Conservation (phyloP, 2,329 filamentous ascomycete genomes). For the Botrytis pseudocinerea region DNA sequence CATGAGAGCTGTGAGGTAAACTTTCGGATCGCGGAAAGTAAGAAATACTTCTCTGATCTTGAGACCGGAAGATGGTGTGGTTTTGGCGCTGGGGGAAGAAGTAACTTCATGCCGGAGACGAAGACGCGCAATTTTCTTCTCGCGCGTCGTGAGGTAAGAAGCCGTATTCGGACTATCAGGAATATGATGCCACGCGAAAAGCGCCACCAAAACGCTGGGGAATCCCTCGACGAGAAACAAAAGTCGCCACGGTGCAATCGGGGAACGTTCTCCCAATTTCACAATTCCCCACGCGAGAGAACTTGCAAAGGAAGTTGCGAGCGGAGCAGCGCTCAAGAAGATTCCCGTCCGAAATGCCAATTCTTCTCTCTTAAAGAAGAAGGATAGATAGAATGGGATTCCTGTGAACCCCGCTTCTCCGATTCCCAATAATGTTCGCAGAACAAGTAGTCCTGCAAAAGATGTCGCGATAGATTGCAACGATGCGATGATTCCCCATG, state of each 20-base stretch:
- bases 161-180: constrained; percentile 74
- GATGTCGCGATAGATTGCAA: constrained; percentile 67
- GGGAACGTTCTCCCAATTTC: constrained; percentile 61
- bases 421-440: constrained; percentile 60
- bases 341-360: constrained; percentile 82
- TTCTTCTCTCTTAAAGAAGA: constrained; percentile 67
- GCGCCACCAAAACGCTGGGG: constrained; percentile 73
- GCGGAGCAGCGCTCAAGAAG: constrained; percentile 80
- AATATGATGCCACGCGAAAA: constrained; percentile 71
- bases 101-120: constrained; percentile 54
- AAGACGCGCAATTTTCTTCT: constrained; percentile 69
- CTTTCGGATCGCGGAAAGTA: constrained; percentile 64
- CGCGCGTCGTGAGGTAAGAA: constrained; percentile 59
- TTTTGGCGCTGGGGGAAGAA: background rate
- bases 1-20: constrained; percentile 76
- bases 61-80: constrained; percentile 43
- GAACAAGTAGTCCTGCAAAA: constrained; percentile 58
- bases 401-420: constrained; percentile 67
- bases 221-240: constrained; percentile 85
- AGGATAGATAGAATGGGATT: constrained; percentile 63
- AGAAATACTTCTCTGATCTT: constrained; percentile 57
- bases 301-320: constrained; percentile 81
- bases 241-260: constrained; percentile 81
- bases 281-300: constrained; percentile 78
- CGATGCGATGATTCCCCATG: constrained; percentile 78